Conservation (phyloP, 805 yeast genomes). For the Danielia oregonensis region DNA sequence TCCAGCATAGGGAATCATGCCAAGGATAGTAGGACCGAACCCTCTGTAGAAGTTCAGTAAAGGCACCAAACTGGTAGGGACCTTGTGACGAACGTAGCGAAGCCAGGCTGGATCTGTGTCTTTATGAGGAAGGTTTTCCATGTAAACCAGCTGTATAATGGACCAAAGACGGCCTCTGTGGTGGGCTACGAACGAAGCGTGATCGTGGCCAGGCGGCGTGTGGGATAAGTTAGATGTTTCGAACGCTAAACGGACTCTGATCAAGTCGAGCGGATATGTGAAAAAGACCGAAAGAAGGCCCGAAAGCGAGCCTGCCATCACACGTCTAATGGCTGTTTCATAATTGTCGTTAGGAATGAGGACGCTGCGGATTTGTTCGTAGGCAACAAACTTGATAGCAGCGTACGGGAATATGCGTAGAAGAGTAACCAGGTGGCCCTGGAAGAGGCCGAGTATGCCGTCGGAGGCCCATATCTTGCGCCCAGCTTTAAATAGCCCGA, state of each 20-base stretch:
- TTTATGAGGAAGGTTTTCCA: conserved; percentile 35
- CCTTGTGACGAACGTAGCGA: conserved; percentile 27
- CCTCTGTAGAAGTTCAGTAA: conserved; percentile 85
- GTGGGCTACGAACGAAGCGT: conserved; percentile 20
- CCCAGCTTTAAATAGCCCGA: conserved; percentile 74
- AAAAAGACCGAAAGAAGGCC: conserved; percentile 83
- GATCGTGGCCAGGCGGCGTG: conserved; percentile 21
- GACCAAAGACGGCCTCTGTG: conserved; percentile 29
- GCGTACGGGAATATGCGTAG: conserved; percentile 94
- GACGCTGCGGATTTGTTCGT: conserved; percentile 82
- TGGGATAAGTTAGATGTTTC: conserved; percentile 51
- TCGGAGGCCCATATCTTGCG: conserved; percentile 60
- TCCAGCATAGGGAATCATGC: conserved; percentile 98
- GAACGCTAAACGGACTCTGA: conserved; percentile 89
- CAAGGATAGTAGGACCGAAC: conserved; percentile 86
- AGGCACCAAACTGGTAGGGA: conserved; percentile 30
- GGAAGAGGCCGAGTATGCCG: conserved; percentile 80
- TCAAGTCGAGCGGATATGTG: conserved; percentile 89
- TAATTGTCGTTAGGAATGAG: conserved; percentile 70
- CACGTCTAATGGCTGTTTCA: conserved; percentile 79
- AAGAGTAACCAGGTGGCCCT: conserved; percentile 94
- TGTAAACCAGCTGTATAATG: conserved; percentile 29
- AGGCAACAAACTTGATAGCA: conserved; percentile 92
- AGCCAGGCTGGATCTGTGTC: conserved; percentile 37
- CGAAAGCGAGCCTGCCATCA: conserved; percentile 85